Base-by-base conservation (phyloP, 257 asterid genomes). In the Penstemon davidsonii region DNA sequence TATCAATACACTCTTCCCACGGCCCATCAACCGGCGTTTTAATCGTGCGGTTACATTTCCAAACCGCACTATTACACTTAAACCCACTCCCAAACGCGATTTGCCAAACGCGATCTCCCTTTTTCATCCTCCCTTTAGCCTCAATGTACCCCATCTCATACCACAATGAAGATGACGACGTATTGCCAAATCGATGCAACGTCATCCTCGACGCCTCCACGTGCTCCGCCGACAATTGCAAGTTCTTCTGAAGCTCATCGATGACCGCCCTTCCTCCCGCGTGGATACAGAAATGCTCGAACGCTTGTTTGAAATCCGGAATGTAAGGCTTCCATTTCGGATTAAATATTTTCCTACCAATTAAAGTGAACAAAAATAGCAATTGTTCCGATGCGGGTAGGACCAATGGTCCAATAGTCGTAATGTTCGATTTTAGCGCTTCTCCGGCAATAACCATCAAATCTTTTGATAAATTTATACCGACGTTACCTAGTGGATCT, bases 1-100 rank as follows among this genome's bases (percentile, higher is more conserved):
- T 75, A 2, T 75, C 59, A 51, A 85, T 79, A 70, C 85, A 83
- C 18, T 81, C 91, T 0, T 5, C 11, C 88, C 91, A 85, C 1
- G 91, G 85, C 8, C 88, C 86, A 6, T 80, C 85, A 4, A 66
- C 8, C 40, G 90, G 78, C 18, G 86, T 60, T 40, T 79, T 80
- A 43, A 83, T 70, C 10, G 82, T 76, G 33, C 83, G 72, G 65
- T 85, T 85, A 43, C 91, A 83, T n/a, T 85, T 85, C 90, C 90
- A 85, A 0, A 85, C 90, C 0, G 87, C 91, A 55, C 85, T 83
- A 79, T 85, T 85, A 38, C 91, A 85, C 76, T 81, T 84, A 10
- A 84, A 84, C n/a, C 89, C 89, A 65, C 87, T 84, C 7, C 87
- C 89, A 51, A 85, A 85, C 0, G 86, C 91, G 3, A 85, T 83